phyloP scores from a whole-genome alignment of 768 basidiomycete genomes.

The Scleroderma bovista region DNA sequence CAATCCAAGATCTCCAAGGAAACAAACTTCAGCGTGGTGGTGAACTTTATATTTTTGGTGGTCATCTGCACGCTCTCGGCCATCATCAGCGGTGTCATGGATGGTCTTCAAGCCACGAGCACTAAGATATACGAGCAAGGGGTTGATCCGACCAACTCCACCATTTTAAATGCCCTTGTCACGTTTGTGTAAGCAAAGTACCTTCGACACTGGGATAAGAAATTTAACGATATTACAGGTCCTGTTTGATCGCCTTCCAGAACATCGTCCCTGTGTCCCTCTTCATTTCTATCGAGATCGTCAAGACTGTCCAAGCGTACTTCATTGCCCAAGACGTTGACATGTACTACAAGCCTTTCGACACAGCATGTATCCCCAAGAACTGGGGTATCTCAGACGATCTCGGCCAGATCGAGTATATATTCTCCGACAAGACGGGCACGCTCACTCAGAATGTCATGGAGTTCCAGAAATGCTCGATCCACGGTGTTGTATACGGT shows the following conservation, averaged over 20 bases:
- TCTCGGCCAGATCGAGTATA: constrained; percentile 96
- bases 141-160: constrained; percentile 54
- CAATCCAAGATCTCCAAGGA: constrained; percentile 97
- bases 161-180: constrained; percentile 70
- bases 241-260: constrained; percentile 93
- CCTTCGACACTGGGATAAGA: not conserved
- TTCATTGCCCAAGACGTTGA: constrained; percentile 95
- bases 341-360: constrained; percentile 88
- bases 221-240: constrained; percentile 40
- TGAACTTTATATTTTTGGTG: constrained; percentile 81
- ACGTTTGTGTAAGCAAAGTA: constrained; percentile 76
- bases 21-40: constrained; percentile 96
- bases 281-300: constrained; percentile 96
- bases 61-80: constrained; percentile 74
- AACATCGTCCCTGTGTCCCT: constrained; percentile 95
- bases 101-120: constrained; percentile 57
- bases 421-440: constrained; percentile 91
- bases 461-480: constrained; percentile 96
- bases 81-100: constrained; percentile 69
- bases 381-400: constrained; percentile 99
- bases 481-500: constrained; percentile 80
- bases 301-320: constrained; percentile 96
- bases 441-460: constrained; percentile 98
- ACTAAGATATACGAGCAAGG: constrained; percentile 66
- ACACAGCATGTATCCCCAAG: constrained; percentile 89